phyloP scores from a whole-genome alignment of 2,329 filamentous ascomycete genomes.

The Bipolaris victoriae region DNA sequence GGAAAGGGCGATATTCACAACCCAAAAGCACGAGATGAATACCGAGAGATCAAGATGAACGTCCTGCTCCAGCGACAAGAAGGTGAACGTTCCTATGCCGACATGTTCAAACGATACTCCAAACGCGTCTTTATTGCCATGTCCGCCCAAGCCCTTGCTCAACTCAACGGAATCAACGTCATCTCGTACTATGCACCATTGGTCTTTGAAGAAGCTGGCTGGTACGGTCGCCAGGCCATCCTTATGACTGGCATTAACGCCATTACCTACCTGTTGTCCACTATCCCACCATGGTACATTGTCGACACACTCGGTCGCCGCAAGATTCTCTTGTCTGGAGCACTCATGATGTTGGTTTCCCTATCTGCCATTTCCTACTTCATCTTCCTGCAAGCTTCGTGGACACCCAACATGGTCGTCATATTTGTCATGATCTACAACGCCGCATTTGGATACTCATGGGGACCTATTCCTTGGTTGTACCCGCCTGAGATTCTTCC shows the following conservation, averaged over 20 bases:
- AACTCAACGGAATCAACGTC: conserved; percentile 98
- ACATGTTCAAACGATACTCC: conserved; percentile 94
- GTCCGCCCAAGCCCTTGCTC: conserved; percentile 94
- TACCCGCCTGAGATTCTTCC: conserved; percentile 99
- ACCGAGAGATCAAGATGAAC: conserved; percentile 98
- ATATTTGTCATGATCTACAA: conserved; percentile 99
- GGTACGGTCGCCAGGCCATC: conserved; percentile 86
- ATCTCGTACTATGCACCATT: conserved; percentile 98
- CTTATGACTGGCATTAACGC: conserved; percentile 98
- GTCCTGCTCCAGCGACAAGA: conserved; percentile 93
- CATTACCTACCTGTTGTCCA: conserved; percentile 87
- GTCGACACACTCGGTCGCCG: conserved; percentile 92
- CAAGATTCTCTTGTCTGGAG: conserved; percentile 86
- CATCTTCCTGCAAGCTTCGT: conserved; percentile 80
- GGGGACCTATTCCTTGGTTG: conserved; percentile 97
- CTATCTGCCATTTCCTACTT: conserved; percentile 94
- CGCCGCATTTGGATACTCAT: conserved; percentile 93
- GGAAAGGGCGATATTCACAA: conserved; percentile 96
- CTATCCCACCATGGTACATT: conserved; percentile 95
- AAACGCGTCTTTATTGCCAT: conserved; percentile 97
- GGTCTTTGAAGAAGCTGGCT: conserved; percentile 97
- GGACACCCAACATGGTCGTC: conserved; percentile 84
- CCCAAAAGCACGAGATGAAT: conserved; percentile 89
- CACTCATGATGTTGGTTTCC: conserved; percentile 85
- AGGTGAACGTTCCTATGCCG: conserved; percentile 85